These are phyloP conservation scores for Setaria viridis DNA, from an alignment of 202 grass and related monocot genomes.

Conservation along the genomic window DNA sequence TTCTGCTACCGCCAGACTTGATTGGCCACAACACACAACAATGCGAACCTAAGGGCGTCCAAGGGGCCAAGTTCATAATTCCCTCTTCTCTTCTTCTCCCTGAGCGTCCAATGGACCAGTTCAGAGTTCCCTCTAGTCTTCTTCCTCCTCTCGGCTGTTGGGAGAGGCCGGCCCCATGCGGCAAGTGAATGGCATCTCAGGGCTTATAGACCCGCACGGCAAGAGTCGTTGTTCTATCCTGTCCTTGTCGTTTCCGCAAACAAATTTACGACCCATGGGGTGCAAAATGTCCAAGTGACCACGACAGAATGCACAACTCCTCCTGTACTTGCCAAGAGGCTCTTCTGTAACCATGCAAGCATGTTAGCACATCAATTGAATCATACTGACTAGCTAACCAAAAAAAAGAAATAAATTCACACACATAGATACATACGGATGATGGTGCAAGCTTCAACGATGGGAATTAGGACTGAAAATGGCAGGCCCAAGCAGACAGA, in stretches of 20 bases:
- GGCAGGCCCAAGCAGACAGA: not conserved
- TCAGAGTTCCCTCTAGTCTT: not conserved
- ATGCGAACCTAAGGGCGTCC: too few species aligned
- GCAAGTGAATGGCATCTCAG: constrained; percentile 37
- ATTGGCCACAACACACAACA: too few species aligned
- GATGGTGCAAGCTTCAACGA: constrained; percentile 29
- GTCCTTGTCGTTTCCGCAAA: constrained; percentile 44
- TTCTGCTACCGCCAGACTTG: too few species aligned
- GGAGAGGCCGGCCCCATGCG: not conserved
- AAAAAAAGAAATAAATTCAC: not conserved
- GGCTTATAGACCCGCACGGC: too few species aligned
- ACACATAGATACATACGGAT: constrained; percentile 17
- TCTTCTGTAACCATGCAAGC: constrained; percentile 26
- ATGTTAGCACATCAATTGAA: not conserved
- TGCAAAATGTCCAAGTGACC: constrained; percentile 22
- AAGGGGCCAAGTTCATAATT: too few species aligned
- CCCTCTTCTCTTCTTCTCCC: not conserved
- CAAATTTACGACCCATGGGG: constrained; percentile 35
- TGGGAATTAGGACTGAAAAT: not conserved
- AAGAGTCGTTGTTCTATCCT: not conserved
- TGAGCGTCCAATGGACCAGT: not conserved
- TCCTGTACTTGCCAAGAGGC: constrained; percentile 18
- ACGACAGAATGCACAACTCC: constrained; percentile 33
- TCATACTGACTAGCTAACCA: not conserved
- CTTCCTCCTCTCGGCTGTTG: not conserved